Evolutionary conservation across 768 basidiomycete genomes (phyloP), one percentile per base, ranked within the genome.

Genomic region (Tylopilus balloui): DNA sequence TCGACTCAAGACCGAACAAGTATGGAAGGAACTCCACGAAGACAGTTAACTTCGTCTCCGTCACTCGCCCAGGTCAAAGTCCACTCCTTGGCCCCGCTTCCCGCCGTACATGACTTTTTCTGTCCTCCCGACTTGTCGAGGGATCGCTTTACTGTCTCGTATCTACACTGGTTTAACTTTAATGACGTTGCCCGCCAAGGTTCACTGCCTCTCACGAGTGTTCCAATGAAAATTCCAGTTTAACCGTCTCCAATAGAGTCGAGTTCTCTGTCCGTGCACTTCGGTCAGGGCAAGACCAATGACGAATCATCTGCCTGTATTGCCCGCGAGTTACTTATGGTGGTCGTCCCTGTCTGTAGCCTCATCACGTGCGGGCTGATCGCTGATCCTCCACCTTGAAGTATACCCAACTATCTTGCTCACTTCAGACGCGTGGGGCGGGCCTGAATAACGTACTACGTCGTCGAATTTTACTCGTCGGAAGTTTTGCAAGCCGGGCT

Each of bases 21-120:
- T 76, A 20, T 73, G 77, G 66, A 75, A 76, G 63, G 81, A 84
- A 37, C 78, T 88, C 47, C 80, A 80, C 56, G 69, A 74, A 56
- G 72, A 73, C 58, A 68, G 73, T 44, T 71, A 58, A 38, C 20
- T 27, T 28, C 28, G 10, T 31, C 40, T 40, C 8, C 19, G 35
- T 7, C n/a, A n/a, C n/a, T n/a, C n/a, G n/a, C n/a, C 34, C 34
- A 34, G 34, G n/a, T 34, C 34, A 10, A 34, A 8, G n/a, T n/a
- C n/a, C 34, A 34, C 34, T 17, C 7, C 34, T 17, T 12, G 34
- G 34, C n/a, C n/a, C n/a, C 34, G n/a, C 34, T n/a, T 31, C 20
- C 28, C 15, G 34, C 39, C 35, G 28, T 34, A 19, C 42, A 38
- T 35, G 31, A 27, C n/a, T 12, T 28, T 43, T 41, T 45, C 15